These are phyloP conservation scores for Cystobasidium ongulense DNA, from an alignment of 768 basidiomycete genomes.

Conservation along the genomic window DNA sequence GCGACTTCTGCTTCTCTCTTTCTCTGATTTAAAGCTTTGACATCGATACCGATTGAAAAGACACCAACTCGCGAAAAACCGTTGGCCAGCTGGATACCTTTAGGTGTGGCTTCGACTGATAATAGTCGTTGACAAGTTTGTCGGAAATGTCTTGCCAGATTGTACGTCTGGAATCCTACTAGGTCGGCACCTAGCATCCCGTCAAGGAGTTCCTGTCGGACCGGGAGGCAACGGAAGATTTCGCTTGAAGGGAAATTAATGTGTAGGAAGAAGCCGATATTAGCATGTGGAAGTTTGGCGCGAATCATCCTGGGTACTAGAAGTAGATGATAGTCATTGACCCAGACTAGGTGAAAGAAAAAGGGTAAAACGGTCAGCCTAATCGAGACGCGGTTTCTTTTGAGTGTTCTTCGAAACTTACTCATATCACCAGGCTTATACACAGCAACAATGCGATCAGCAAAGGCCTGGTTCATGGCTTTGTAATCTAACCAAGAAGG, in stretches of 20 bases:
- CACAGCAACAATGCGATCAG: slow-evolving; percentile 65
- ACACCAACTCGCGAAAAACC: slow-evolving; percentile 76
- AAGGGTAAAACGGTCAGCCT: not conserved
- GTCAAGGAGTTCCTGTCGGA: slow-evolving; percentile 84
- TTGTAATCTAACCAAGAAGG: slow-evolving; percentile 65
- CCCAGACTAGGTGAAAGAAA: slow-evolving; percentile 39
- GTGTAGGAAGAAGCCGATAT: slow-evolving; percentile 85
- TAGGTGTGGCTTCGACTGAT: slow-evolving; percentile 69
- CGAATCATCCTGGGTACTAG: slow-evolving; percentile 80
- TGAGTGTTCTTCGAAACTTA: slow-evolving; percentile 49
- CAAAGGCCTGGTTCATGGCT: slow-evolving; percentile 76
- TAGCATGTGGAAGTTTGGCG: slow-evolving; percentile 58
- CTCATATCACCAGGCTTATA: slow-evolving; percentile 87
- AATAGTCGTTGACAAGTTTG: slow-evolving; percentile 94
- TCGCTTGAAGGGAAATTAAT: slow-evolving; percentile 96
- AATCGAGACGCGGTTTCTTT: not conserved
- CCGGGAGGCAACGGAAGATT: slow-evolving; percentile 85
- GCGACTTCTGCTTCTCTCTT: slow-evolving; percentile 65
- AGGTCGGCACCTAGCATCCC: slow-evolving; percentile 97
- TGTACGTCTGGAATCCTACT: slow-evolving; percentile 95
- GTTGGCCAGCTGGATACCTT: slow-evolving; percentile 62
- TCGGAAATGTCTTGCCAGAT: slow-evolving; percentile 87
- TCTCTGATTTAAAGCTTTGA: slow-evolving; percentile 71
- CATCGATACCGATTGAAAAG: slow-evolving; percentile 92
- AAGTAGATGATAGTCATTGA: slow-evolving; percentile 88